phyloP scores from a whole-genome alignment of 2,329 filamentous ascomycete species.

The Ophiostoma tasmaniense region DNA sequence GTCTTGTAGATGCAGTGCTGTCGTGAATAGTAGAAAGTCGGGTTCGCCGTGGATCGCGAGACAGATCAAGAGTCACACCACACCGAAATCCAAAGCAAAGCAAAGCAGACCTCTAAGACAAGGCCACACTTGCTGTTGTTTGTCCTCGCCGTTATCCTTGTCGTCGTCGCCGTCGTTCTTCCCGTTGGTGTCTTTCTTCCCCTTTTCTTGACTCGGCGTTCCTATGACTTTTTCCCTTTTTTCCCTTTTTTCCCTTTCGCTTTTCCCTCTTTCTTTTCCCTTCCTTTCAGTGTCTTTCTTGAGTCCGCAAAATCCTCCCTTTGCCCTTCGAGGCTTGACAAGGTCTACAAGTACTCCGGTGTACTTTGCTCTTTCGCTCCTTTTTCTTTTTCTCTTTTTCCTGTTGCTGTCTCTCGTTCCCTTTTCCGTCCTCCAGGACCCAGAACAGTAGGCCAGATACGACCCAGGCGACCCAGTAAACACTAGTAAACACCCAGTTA shows the following conservation, averaged over 20 bases:
- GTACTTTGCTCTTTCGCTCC: neutral
- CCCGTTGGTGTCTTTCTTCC: neutral
- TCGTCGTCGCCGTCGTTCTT: slow-evolving; percentile 4
- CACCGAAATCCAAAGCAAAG: neutral
- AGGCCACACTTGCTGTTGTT: neutral
- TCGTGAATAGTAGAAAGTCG: neutral
- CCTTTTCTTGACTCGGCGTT: neutral
- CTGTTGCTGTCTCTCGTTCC: slow-evolving; percentile 1
- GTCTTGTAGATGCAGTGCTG: neutral
- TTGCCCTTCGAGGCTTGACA: neutral
- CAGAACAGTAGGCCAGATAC: neutral
- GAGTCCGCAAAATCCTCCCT: neutral
- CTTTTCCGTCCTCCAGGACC: neutral
- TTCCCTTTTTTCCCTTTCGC: neutral
- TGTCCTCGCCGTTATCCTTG: neutral
- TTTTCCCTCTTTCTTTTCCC: neutral
- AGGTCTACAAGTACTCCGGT: neutral
- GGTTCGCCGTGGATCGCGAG: neutral
- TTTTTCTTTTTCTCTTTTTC: neutral
- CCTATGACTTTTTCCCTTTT: neutral
- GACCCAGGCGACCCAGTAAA: neutral
- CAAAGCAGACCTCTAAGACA: neutral
- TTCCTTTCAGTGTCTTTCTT: neutral
- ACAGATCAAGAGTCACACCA: neutral
- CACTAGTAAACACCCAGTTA: neutral